Evolutionary conservation across 345 rosid genomes (phyloP), one percentile per base, ranked within the genome.

Genomic region (Theobroma cacao): DNA sequence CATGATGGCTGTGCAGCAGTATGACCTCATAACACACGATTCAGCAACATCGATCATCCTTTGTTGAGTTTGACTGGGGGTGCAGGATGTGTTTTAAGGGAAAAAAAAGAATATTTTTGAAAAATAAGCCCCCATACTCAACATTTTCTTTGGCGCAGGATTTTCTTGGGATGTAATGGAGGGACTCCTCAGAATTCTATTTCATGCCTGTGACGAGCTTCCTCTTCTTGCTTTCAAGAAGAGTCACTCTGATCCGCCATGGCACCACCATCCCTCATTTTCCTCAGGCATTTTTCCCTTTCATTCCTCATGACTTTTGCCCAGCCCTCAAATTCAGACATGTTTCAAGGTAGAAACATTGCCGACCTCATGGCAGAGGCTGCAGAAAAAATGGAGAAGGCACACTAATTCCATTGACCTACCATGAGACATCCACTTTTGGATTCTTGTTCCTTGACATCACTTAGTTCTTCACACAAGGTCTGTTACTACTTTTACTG

Each of bases 81-180:
- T 85, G 81, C 82, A 79, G 84, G 82, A 84, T 83, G 62, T 83
- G 66, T 78, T 81, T 67, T 75, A 72, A 79, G 75, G 79, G 81
- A 81, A 73, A 86, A 81, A 78, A 84, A 79, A 43, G 34, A 74
- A 70, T 52, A 63, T 74, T 86, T 87, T 80, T 88, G 80, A 84
- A 85, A 85, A 88, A 78, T 87, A 86, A 89, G 74, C 85, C 92
- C 94, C 94, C 88, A 86, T 90, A 82, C 91, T 93, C 97, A 93
- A 84, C 89, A 86, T 90, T 92, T 93, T 90, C 90, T 93, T 95
- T 95, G 97, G 76, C 92, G 95, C 98, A 95, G 96, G 97, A 84
- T 82, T 77, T 78, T 88, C 88, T 79, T 87, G 92, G 94, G 80
- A 85, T 81, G 82, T 86, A 80, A 88, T 82, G 90, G 97, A 89